Conservation (phyloP, 192 early-diverging fungal genomes). For the Dissophora globulifera region DNA sequence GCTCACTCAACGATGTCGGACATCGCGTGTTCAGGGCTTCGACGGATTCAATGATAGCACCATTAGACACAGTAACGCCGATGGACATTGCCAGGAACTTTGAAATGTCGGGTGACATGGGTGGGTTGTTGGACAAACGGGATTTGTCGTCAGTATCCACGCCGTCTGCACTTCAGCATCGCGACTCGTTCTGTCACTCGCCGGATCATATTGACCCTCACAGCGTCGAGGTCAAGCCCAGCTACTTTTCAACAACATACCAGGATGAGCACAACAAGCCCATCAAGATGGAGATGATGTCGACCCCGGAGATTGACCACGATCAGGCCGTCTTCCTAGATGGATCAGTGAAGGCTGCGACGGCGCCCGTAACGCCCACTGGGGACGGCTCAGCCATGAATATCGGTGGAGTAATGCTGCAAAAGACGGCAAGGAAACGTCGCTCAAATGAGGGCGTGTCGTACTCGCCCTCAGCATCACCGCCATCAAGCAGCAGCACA, state of each 20-base stretch:
- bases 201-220: slow-evolving; percentile 51
- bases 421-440: slow-evolving; percentile 38
- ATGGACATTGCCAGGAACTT: slow-evolving; percentile 53
- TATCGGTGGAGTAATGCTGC: neutral
- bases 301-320: slow-evolving; percentile 26
- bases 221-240: slow-evolving; percentile 47
- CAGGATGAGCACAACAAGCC: slow-evolving; percentile 30
- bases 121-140: slow-evolving; percentile 33
- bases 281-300: slow-evolving; percentile 44
- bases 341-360: too few species aligned
- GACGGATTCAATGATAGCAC: slow-evolving; percentile 40
- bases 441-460: slow-evolving; percentile 43
- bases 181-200: slow-evolving; percentile 38
- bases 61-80: slow-evolving; percentile 39
- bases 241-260: slow-evolving; percentile 32
- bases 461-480: slow-evolving; percentile 16
- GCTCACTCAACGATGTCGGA: slow-evolving; percentile 30
- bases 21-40: slow-evolving; percentile 51
- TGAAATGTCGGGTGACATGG: slow-evolving; percentile 26
- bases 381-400: too few species aligned
- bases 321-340: slow-evolving; percentile 18
- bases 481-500: slow-evolving; percentile 17
- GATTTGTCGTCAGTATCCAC: slow-evolving; percentile 6
- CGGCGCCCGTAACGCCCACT: too few species aligned
- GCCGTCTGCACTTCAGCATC: neutral